Percentiles rank a stretch among this genome's conserved stretches.
Conservation (phyloP, 805 yeast species). For the Alloascoidea africana region DNA sequence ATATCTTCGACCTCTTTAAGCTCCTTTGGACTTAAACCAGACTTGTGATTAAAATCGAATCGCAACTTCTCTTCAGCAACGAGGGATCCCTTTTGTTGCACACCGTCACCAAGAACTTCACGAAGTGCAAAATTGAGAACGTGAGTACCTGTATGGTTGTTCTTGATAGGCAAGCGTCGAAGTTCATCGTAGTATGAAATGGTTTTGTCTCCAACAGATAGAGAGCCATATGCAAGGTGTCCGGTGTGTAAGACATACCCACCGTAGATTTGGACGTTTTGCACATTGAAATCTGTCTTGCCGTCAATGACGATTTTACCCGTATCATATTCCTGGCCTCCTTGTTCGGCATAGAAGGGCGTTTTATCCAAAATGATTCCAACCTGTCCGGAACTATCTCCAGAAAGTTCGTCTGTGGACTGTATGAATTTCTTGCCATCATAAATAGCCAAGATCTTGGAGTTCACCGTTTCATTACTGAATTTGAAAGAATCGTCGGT, state of each 20-base stretch:
- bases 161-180: slow-evolving; percentile 92
- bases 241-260: slow-evolving; percentile 97
- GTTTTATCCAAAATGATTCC: slow-evolving; percentile 84
- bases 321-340: slow-evolving; percentile 96
- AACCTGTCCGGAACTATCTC: slow-evolving; percentile 33
- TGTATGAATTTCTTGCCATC: slow-evolving; percentile 49
- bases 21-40: slow-evolving; percentile 61
- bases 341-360: slow-evolving; percentile 96
- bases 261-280: slow-evolving; percentile 82
- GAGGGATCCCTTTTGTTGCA: slow-evolving; percentile 93
- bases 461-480: slow-evolving; percentile 49
- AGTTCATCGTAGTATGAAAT: slow-evolving; percentile 84
- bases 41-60: slow-evolving; percentile 92
- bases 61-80: slow-evolving; percentile 92
- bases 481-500: slow-evolving; percentile 79
- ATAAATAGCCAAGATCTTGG: slow-evolving; percentile 58
- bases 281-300: slow-evolving; percentile 72
- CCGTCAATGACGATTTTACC: slow-evolving; percentile 90
- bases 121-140: slow-evolving; percentile 80
- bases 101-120: slow-evolving; percentile 71
- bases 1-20: slow-evolving; percentile 62
- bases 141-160: slow-evolving; percentile 98
- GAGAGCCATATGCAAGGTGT: slow-evolving; percentile 55
- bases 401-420: slow-evolving; percentile 19
- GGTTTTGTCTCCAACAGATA: slow-evolving; percentile 52